Conservation (phyloP, 2,329 filamentous ascomycete genomes). For the Clathrospora elynae region DNA sequence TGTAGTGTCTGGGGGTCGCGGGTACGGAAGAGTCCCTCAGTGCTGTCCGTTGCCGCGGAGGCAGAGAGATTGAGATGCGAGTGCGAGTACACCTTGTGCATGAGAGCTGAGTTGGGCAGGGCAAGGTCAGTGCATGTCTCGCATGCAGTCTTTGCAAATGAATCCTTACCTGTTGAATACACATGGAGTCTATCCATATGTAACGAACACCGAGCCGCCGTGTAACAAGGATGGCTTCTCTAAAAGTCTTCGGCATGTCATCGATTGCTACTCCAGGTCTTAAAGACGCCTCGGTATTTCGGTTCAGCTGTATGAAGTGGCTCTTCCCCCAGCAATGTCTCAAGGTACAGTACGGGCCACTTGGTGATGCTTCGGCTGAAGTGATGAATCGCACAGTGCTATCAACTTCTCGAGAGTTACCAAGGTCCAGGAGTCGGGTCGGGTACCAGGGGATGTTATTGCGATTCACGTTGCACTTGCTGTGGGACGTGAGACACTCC, state of each 20-base stretch:
- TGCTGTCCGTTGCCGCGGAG: conserved; percentile 6
- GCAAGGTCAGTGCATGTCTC: conserved; percentile 6
- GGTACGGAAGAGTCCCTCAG: conserved; percentile 9
- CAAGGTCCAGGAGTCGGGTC: conserved; percentile 13
- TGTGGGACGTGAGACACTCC: conserved; percentile 5
- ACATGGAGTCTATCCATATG: conserved; percentile 26
- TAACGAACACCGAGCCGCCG: conserved; percentile 18
- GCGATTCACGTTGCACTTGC: not conserved
- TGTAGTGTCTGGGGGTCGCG: not conserved
- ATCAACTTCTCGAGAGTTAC: not conserved
- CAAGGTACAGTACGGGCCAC: conserved; percentile 9
- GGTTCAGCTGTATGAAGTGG: conserved; percentile 8
- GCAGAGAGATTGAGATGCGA: conserved; percentile 16
- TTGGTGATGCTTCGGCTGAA: not conserved
- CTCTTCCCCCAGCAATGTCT: conserved; percentile 16
- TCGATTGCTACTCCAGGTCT: not conserved
- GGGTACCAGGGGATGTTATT: conserved; percentile 4
- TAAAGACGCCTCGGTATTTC: not conserved
- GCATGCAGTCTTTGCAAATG: too few relatives aligned
- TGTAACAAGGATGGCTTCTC: conserved; percentile 22
- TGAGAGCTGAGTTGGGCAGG: conserved; percentile 11
- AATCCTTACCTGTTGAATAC: conserved; percentile 11
- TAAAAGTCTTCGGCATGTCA: conserved; percentile 20
- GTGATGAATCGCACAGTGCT: conserved; percentile 6
- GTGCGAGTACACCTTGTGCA: conserved; percentile 14